Evolutionary conservation across 805 yeast genomes (phyloP).

Genomic region (Yarrowia sp.): DNA sequence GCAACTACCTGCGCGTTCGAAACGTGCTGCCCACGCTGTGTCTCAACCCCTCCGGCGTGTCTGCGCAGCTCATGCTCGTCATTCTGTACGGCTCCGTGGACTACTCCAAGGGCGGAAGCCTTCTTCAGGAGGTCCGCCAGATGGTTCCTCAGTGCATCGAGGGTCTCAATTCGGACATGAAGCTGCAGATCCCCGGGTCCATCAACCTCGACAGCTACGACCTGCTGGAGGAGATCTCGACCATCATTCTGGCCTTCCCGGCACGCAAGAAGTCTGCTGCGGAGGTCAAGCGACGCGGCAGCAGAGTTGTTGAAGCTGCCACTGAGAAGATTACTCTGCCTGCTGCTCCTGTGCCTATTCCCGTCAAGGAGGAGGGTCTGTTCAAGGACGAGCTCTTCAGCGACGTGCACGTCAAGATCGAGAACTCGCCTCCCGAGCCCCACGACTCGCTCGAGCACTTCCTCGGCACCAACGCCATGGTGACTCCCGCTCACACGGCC

Average conservation of each 20-base stretch:
- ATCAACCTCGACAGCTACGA: conserved; percentile 30
- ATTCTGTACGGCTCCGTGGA: conserved; percentile 62
- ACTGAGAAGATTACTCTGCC: not conserved
- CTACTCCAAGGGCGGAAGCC: conserved; percentile 77
- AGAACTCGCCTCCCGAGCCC: conserved; percentile 9
- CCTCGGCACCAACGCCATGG: conserved; percentile 17
- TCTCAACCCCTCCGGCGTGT: conserved; percentile 34
- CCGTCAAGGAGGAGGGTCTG: conserved; percentile 8
- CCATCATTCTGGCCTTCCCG: conserved; percentile 29
- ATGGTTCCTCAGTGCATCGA: conserved; percentile 43
- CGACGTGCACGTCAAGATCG: not conserved
- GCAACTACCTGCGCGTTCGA: conserved; percentile 35
- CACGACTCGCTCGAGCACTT: not conserved
- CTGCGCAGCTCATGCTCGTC: conserved; percentile 34
- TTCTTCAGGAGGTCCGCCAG: conserved; percentile 65
- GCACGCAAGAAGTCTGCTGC: not conserved
- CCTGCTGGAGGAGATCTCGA: conserved; percentile 31
- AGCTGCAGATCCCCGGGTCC: conserved; percentile 32
- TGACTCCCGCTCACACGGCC: conserved; percentile 16
- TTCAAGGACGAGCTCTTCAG: conserved; percentile 1
- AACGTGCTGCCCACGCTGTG: conserved; percentile 36
- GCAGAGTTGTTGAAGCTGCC: not conserved
- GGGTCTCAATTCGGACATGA: conserved; percentile 31
- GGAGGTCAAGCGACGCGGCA: not conserved
- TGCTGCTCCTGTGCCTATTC: not conserved